These are phyloP conservation scores for Schoenoplectus triqueter DNA, from an alignment of 202 grass and related monocot genomes.

Conservation along the genomic window DNA sequence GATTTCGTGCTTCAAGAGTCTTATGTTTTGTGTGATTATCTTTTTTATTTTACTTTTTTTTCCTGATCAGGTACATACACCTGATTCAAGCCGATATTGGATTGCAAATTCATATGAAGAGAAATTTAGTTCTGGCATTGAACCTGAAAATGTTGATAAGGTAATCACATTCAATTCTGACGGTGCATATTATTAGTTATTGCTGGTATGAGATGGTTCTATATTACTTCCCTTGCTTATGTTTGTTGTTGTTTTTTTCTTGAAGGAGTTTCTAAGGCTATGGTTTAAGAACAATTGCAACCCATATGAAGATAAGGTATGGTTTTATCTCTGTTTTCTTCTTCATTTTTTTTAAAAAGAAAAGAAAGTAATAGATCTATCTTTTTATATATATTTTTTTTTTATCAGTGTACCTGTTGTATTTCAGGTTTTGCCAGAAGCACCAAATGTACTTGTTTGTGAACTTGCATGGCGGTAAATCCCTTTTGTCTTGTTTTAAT, in stretches of 20 bases:
- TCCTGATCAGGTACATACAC: conserved; percentile 77
- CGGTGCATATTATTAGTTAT: background rate
- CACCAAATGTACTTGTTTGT: conserved; percentile 81
- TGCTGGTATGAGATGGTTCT: background rate
- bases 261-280: conserved; percentile 84
- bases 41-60: conserved; percentile 4
- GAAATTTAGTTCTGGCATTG: conserved; percentile 66
- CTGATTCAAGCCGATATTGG: conserved; percentile 98
- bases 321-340: background rate
- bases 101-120: conserved; percentile 86
- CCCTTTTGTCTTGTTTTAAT: conserved; percentile 24
- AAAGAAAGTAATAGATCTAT: background rate
- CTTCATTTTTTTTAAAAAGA: background rate
- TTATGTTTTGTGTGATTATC: background rate
- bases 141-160: conserved; percentile 99
- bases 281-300: conserved; percentile 99
- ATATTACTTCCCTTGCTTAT: background rate
- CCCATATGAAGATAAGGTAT: conserved; percentile 87
- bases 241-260: conserved; percentile 32
- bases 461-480: conserved; percentile 90
- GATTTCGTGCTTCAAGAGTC: conserved; percentile 2
- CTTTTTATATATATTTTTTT: background rate
- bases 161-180: conserved; percentile 42
- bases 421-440: conserved; percentile 83
- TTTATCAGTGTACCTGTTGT: conserved; percentile 26